A percentile compares a stretch with the other conserved stretches of the same genome.
Evolutionary conservation across 1,139 yeast genomes (phyloP).

Genomic region (Geotrichum phurueaensis): DNA sequence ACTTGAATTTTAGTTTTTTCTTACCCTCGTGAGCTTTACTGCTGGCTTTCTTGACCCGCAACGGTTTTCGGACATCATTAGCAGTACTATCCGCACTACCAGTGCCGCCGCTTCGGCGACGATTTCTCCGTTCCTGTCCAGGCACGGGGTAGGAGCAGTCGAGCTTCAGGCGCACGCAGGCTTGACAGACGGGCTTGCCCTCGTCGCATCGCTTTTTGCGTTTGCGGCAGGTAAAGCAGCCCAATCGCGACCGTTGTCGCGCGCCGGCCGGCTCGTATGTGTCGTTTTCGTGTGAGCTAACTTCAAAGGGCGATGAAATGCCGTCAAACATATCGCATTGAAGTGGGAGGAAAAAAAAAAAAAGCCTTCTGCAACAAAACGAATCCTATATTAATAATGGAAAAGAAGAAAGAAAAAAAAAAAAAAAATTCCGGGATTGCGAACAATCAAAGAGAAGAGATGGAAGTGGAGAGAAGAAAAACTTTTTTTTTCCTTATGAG

Average conservation of each 20-base stretch:
- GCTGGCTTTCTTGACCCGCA: not conserved
- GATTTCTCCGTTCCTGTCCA: slow-evolving; percentile 44
- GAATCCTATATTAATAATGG: not conserved
- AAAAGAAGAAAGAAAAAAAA: not conserved
- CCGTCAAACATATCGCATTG: not conserved
- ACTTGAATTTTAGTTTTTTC: not conserved
- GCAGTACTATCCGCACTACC: slow-evolving; percentile 10
- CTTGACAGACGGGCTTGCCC: slow-evolving; percentile 52
- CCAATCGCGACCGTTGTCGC: slow-evolving; percentile 39
- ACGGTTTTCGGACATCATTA: not conserved
- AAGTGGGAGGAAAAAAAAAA: not conserved
- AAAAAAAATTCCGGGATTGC: not conserved
- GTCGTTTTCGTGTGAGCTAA: not conserved
- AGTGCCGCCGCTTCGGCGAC: slow-evolving; percentile 1
- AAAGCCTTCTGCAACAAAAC: not conserved
- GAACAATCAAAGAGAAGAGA: not conserved
- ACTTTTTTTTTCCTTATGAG: not conserved
- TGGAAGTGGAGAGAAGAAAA: not conserved
- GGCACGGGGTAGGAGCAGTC: slow-evolving; percentile 52
- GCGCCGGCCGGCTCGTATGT: not conserved
- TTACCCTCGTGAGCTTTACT: not conserved
- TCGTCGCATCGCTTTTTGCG: slow-evolving; percentile 73
- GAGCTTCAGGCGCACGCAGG: slow-evolving; percentile 50
- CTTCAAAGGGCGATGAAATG: not conserved
- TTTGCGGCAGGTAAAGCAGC: slow-evolving; percentile 66